These are phyloP conservation scores for Arthrinium phaeospermum DNA, from an alignment of 2,329 filamentous ascomycete species.

Conservation along the genomic window DNA sequence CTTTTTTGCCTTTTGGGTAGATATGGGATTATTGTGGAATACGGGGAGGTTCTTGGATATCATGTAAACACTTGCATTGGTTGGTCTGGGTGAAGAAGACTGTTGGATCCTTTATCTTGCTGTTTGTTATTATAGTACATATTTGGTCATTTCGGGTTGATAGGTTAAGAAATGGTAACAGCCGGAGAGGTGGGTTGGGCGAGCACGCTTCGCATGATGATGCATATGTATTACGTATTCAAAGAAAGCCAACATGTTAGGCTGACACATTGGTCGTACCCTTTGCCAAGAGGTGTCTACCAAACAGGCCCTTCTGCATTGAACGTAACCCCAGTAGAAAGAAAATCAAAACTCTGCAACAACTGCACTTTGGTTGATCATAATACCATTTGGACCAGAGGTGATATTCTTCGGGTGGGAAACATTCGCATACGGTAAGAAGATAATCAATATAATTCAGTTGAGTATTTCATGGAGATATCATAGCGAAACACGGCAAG, in stretches of 20 bases:
- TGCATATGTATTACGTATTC: conserved; percentile 9
- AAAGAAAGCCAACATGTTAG: not conserved
- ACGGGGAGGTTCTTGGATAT: not conserved
- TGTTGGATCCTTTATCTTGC: not conserved
- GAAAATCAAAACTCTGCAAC: too few relatives aligned
- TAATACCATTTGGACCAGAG: too few relatives aligned
- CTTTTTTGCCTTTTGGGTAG: not conserved
- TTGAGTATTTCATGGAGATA: not conserved
- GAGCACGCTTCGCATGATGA: not conserved
- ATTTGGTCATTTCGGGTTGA: not conserved
- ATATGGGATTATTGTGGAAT: not conserved
- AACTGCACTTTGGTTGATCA: too few relatives aligned
- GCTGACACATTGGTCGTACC: not conserved
- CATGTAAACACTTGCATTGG: not conserved
- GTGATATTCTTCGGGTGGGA: too few relatives aligned
- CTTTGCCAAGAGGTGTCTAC: not conserved
- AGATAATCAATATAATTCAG: not conserved
- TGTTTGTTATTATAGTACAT: not conserved
- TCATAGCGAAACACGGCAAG: not conserved
- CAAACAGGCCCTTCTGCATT: not conserved
- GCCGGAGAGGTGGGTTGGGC: not conserved
- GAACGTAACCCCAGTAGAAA: not conserved
- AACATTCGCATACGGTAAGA: too few relatives aligned
- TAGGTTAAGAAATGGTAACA: not conserved
- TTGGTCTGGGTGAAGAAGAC: not conserved